Percentiles rank a stretch among this genome's conserved stretches.
These are phyloP conservation scores for Syzygium syzygioides DNA, from an alignment of 441 rosid species.

Conservation along the genomic window DNA sequence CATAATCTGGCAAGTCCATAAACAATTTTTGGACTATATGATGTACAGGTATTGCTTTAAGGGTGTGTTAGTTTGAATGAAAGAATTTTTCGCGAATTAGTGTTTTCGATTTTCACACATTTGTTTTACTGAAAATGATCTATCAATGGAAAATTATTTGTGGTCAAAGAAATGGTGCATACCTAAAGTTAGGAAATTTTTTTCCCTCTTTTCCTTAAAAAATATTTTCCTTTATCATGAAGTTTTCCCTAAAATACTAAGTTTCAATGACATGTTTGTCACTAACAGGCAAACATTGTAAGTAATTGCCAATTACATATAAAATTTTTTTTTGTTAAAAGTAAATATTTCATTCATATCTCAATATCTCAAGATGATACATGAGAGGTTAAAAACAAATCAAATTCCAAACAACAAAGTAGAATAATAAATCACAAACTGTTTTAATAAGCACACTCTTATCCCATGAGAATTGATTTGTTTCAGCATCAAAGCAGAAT, in stretches of 20 bases:
- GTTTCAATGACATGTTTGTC: not conserved
- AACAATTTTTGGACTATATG: not conserved
- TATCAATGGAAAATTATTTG: not conserved
- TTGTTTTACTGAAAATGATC: not conserved
- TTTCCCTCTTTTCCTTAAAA: not conserved
- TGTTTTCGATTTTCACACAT: not conserved
- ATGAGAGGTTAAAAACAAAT: not conserved
- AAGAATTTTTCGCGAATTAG: not conserved
- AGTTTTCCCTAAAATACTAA: not conserved
- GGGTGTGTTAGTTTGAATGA: not conserved
- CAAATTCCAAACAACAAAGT: rapidly evolving
- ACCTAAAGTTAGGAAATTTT: not conserved
- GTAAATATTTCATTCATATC: not conserved
- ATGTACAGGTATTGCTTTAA: not conserved
- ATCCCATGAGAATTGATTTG: rapidly evolving
- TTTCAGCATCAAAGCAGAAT: rapidly evolving
- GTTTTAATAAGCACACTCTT: not conserved
- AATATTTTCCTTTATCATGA: not conserved
- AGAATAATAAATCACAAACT: not conserved
- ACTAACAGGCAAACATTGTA: not conserved
- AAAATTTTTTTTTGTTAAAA: not conserved
- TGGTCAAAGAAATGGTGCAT: not conserved
- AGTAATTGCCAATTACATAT: not conserved
- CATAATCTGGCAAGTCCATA: not conserved
- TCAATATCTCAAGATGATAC: not conserved